phyloP scores from a whole-genome alignment of 2,329 filamentous ascomycete genomes.

The Thelonectria olida region DNA sequence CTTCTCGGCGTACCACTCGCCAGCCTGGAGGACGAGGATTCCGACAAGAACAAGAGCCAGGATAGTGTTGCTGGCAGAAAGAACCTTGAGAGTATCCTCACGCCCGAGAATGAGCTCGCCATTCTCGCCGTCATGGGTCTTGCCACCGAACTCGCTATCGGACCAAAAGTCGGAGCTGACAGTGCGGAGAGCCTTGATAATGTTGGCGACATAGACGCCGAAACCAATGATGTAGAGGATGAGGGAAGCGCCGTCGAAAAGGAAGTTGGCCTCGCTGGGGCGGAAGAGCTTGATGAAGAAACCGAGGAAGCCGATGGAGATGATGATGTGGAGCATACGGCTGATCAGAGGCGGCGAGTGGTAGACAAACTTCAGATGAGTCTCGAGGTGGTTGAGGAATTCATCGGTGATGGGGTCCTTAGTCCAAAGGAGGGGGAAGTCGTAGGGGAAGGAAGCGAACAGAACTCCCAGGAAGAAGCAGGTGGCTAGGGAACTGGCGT shows the following conservation, averaged over 20 bases:
- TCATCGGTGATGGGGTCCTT: constrained; percentile 68
- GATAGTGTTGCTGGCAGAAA: constrained; percentile 96
- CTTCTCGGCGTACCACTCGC: constrained; percentile 98
- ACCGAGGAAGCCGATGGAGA: constrained; percentile 85
- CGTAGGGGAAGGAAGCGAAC: constrained; percentile 96
- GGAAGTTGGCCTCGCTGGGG: constrained; percentile 91
- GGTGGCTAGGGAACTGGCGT: constrained; percentile 64
- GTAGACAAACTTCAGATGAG: constrained; percentile 90
- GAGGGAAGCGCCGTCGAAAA: constrained; percentile 88
- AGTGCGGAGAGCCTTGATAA: constrained; percentile 91
- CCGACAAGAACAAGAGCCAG: constrained; percentile 91
- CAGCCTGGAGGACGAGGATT: constrained; percentile 90
- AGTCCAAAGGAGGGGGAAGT: constrained; percentile 88
- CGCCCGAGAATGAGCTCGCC: constrained; percentile 77
- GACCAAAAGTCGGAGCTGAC: constrained; percentile 76
- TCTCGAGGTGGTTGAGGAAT: constrained; percentile 88
- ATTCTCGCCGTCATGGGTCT: constrained; percentile 50
- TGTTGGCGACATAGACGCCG: constrained; percentile 94
- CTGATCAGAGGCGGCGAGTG: constrained; percentile 90
- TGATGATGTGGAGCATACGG: constrained; percentile 93
- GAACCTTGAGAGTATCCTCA: constrained; percentile 89
- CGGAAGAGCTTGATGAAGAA: constrained; percentile 96
- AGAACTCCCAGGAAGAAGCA: constrained; percentile 99
- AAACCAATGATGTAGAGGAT: constrained; percentile 87
- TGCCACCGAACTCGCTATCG: constrained; percentile 49